Evolutionary conservation across 1,139 yeast species (phyloP).

Genomic region (Kurtzmaniella quercitrusa): DNA sequence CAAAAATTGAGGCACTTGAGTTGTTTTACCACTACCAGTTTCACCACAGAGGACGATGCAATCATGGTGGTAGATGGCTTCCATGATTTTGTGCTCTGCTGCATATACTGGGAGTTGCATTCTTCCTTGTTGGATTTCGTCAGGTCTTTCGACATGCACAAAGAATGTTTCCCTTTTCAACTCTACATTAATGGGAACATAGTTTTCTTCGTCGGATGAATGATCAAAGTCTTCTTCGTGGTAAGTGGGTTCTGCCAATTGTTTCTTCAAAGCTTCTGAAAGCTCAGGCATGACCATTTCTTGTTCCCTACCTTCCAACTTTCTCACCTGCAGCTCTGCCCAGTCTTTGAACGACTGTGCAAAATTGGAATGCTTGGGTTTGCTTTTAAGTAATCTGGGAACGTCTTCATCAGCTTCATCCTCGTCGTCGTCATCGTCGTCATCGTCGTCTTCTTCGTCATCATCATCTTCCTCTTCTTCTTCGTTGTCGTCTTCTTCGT

Average conservation of each 20-base stretch:
- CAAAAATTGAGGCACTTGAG: constrained; percentile 74
- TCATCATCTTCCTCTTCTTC: constrained; percentile 15
- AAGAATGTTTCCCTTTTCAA: constrained; percentile 60
- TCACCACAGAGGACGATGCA: constrained; percentile 91
- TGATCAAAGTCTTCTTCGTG: constrained; percentile 65
- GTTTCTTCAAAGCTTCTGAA: constrained; percentile 43
- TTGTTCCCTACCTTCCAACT: constrained; percentile 53
- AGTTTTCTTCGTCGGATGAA: constrained; percentile 52
- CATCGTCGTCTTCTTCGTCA: constrained; percentile 16
- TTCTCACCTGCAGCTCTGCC: constrained; percentile 57
- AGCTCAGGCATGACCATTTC: constrained; percentile 48
- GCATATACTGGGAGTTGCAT: constrained; percentile 80
- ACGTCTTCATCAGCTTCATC: constrained; percentile 19
- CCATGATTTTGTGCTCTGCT: constrained; percentile 94
- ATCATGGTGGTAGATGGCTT: constrained; percentile 89
- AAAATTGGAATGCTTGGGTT: constrained; percentile 38
- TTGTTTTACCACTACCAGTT: constrained; percentile 81
- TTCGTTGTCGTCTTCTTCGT: constrained; percentile 17
- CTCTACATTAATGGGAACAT: constrained; percentile 50
- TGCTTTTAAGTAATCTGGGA: constrained; percentile 33
- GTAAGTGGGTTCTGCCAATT: constrained; percentile 36
- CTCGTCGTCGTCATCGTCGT: constrained; percentile 16
- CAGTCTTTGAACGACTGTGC: constrained; percentile 53
- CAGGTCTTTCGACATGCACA: constrained; percentile 63
- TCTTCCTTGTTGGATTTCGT: constrained; percentile 62